Percentiles rank a stretch among this genome's conserved stretches.
Conservation (phyloP, 768 basidiomycete species). For the Boletus subcaerulescens region DNA sequence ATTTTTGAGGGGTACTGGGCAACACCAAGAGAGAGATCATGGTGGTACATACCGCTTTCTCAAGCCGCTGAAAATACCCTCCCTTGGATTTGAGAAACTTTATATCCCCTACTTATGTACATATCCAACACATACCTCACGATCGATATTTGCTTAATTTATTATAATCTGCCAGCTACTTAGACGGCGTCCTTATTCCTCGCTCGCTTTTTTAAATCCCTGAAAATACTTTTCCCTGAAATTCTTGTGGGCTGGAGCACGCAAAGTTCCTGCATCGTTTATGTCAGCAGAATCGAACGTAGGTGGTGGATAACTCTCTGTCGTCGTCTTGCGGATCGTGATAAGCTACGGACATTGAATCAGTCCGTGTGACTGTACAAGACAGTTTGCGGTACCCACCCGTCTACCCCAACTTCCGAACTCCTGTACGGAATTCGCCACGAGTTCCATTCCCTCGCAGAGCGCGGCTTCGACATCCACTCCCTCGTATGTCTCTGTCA, state of each 20-base stretch:
- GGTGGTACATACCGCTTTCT: too few species aligned
- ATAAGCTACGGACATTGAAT: constrained; percentile 61
- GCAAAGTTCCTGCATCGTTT: constrained; percentile 23
- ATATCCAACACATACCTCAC: background rate
- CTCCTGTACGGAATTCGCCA: constrained; percentile 87
- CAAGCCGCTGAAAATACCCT: too few species aligned
- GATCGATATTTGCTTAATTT: too few species aligned
- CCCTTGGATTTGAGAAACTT: too few species aligned
- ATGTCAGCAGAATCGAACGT: constrained; percentile 41
- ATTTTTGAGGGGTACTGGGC: too few species aligned
- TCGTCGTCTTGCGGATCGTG: constrained; percentile 75
- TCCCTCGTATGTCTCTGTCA: constrained; percentile 87
- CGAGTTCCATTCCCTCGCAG: constrained; percentile 83
- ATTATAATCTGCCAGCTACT: too few species aligned
- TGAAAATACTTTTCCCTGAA: constrained; percentile 89
- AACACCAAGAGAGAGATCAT: too few species aligned
- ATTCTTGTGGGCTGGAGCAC: constrained; percentile 81
- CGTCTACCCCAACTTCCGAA: constrained; percentile 95
- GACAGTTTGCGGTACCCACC: constrained; percentile 44
- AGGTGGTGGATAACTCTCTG: constrained; percentile 47
- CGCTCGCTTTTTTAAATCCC: constrained; percentile 57
- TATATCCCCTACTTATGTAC: background rate
- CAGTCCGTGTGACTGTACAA: background rate
- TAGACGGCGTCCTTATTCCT: constrained; percentile 1
- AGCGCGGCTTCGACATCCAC: constrained; percentile 78